Evolutionary conservation across 2,329 filamentous ascomycete genomes (phyloP), one percentile per base, ranked within the genome.

Genomic region (Apiospora pterosperma): DNA sequence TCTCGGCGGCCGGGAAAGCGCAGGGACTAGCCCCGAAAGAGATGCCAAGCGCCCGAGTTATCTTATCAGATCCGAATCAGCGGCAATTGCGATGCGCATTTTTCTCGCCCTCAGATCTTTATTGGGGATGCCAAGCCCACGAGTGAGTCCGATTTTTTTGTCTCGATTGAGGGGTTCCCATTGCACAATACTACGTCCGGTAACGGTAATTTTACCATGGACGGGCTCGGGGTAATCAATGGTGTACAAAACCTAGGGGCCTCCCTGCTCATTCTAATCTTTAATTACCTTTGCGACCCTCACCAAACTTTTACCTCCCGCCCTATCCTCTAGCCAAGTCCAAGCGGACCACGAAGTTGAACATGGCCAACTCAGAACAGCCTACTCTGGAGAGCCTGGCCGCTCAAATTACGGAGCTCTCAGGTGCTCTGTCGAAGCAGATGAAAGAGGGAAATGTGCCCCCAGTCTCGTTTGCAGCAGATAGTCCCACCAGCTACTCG

Each of bases 341-440:
- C 14, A 31, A 52, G 44, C 28, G 10, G 25, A 52, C 7, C 44
- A 28, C 12, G 14, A 31, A 31, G 31, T 16, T 64, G 41, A 67
- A 64, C 52, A 78, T 77, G 76, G 67, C 73, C 7, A 65, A 73
- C 61, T 68, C 73, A 44, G 70, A 76, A 65, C 3, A 31, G 2
- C 71, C 75, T 2, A 81, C 79, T 8, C 75, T 82, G 28, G 77
- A 74, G 63, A 74, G 75, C 65, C 77, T 84, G n/a, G 79, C 79
- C 12, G 78, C 78, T 61, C 78, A 79, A 72, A 77, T 83, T 64
- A 77, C 76, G 25, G 78, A 81, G 68, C 75, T 82, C n/a, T 76
- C 81, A 1, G 75, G 76, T 19, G 71, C 72, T 8, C 77, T 83
- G 58, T 79, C 78, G 12, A 74, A 74, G 36, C 78, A 75, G 63